Evolutionary conservation across 257 asterid species (phyloP).

Genomic region (Thymus quinquecostatus): DNA sequence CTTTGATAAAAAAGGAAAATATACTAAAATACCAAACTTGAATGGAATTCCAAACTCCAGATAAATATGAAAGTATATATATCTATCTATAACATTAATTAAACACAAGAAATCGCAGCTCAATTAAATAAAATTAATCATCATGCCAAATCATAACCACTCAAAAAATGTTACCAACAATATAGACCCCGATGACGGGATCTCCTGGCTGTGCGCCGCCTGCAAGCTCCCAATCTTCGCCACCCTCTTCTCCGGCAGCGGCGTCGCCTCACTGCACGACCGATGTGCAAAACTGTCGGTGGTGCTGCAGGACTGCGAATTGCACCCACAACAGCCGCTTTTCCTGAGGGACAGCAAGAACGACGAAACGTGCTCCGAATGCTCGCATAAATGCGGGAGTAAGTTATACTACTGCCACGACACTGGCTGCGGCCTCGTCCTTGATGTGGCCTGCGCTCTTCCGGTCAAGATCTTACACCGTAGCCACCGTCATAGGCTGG

Average conservation of each 20-base stretch:
- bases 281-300: not conserved
- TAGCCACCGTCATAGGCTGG: not conserved
- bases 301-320: not conserved
- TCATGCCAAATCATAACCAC: not conserved
- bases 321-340: not conserved
- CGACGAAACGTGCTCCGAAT: not conserved
- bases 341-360: not conserved
- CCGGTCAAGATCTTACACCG: not conserved
- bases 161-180: not conserved
- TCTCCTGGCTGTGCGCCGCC: not conserved
- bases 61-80: no score
- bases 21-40: no score
- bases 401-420: not conserved
- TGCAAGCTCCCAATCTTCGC: conserved; percentile 13
- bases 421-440: not conserved
- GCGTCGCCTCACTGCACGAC: not conserved
- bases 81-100: no score
- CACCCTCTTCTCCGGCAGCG: not conserved
- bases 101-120: no score
- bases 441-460: not conserved
- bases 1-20: no score
- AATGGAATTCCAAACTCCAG: no score
- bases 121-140: no score
- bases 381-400: not conserved
- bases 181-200: not conserved